Conservation (phyloP, 23 red algal species). For the Gracilaria gracilis region DNA sequence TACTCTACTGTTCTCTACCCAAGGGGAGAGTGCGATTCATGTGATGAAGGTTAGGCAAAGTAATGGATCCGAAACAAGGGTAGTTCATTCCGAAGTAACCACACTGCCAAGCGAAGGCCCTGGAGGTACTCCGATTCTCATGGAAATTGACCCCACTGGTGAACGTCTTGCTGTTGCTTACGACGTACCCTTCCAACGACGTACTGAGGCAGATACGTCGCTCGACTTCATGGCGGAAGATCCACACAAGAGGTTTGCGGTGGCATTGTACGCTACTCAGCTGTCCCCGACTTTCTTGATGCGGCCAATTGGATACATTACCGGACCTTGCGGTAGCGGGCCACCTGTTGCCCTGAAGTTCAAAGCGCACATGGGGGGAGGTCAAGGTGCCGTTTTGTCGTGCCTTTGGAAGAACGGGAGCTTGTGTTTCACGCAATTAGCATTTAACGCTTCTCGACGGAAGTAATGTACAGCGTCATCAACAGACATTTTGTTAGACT, state of each 20-base stretch:
- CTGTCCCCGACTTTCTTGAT: constrained; percentile 49
- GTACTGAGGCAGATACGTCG: constrained; percentile 6
- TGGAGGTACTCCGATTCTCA: constrained; percentile 54
- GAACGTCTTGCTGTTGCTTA: constrained; percentile 64
- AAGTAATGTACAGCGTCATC: constrained; percentile 34
- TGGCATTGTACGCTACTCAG: constrained; percentile 65
- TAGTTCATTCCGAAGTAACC: constrained; percentile 51
- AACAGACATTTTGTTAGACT: constrained; percentile 8
- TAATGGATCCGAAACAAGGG: constrained; percentile 38
- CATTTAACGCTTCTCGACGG: constrained; percentile 41
- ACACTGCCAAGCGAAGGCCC: constrained; percentile 63
- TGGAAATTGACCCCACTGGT: constrained; percentile 54
- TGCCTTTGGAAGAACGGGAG: constrained; percentile 61
- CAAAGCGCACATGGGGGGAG: constrained; percentile 10
- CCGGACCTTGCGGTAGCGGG: constrained; percentile 47
- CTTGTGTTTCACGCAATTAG: constrained; percentile 51
- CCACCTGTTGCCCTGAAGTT: constrained; percentile 64
- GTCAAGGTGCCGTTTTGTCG: constrained; percentile 16
- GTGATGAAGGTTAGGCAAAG: constrained; percentile 27
- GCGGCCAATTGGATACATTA: constrained; percentile 58
- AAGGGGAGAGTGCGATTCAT: constrained; percentile 61
- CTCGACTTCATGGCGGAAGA: constrained; percentile 18
- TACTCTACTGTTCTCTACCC: constrained; percentile 50
- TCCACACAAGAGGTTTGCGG: constrained; percentile 56
- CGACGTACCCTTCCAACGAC: constrained; percentile 11